Evolutionary conservation across 1,284 basidiomycete genomes (phyloP).

Genomic region (Cryptococcus deneoformans): DNA sequence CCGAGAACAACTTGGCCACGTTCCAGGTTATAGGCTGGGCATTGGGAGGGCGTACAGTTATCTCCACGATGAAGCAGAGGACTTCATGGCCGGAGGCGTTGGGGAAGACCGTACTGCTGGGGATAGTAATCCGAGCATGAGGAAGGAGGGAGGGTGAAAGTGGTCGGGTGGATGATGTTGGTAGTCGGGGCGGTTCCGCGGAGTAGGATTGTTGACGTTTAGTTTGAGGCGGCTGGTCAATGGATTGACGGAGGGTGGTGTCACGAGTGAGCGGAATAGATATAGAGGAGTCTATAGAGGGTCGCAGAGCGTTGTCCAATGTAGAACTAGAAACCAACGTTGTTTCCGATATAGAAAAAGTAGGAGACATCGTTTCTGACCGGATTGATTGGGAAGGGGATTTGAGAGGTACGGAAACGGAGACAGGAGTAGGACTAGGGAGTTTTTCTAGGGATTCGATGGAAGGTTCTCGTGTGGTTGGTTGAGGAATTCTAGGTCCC

Average conservation of each 20-base stretch:
- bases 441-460: neutral
- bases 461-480: neutral
- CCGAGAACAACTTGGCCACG: constrained; percentile 90
- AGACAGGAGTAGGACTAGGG: constrained; percentile 8
- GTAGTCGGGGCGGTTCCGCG: neutral
- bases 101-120: constrained; percentile 43
- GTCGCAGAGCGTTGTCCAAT: neutral
- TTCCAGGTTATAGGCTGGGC: constrained; percentile 66
- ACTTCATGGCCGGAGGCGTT: constrained; percentile 46
- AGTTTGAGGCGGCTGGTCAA: neutral
- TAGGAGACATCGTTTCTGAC: neutral
- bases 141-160: constrained; percentile 40
- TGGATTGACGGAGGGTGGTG: neutral
- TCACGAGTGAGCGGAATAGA: neutral
- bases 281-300: neutral
- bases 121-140: constrained; percentile 42
- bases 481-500: neutral
- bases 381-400: neutral
- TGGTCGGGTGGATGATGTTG: no score
- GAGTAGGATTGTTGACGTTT: neutral
- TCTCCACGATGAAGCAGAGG: constrained; percentile 44
- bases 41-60: constrained; percentile 42
- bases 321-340: neutral
- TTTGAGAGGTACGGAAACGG: neutral
- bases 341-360: neutral